Evolutionary conservation across 208 protist species (phyloP).

Genomic region (Trypanosoma mega): DNA sequence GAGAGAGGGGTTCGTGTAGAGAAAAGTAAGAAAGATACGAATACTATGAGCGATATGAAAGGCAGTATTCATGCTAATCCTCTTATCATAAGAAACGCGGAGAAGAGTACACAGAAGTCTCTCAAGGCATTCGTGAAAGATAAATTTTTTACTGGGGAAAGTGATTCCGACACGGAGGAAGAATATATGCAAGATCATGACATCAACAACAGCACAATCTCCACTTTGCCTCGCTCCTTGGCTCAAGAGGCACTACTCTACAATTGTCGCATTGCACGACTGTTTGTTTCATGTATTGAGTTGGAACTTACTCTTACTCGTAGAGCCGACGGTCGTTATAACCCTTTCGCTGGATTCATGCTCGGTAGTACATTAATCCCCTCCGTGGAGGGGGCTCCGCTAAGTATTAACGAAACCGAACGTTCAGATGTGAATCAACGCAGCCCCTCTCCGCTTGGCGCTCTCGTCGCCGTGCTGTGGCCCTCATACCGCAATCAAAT

Average conservation of each 20-base stretch:
- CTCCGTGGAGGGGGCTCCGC: conserved; percentile 43
- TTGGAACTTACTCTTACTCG: conserved; percentile 52
- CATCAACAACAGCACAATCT: no score
- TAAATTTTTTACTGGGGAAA: no score
- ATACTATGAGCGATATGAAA: no score
- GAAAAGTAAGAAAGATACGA: neutral
- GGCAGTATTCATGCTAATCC: no score
- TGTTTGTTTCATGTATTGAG: conserved; percentile 40
- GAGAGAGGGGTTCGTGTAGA: no score
- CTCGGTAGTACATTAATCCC: conserved; percentile 38
- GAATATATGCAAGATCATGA: no score
- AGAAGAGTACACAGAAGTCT: no score
- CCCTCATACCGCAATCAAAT: conserved; percentile 59
- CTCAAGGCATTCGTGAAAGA: no score
- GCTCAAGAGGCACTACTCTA: conserved; percentile 17
- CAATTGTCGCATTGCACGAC: conserved; percentile 39
- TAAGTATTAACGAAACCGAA: conserved; percentile 31
- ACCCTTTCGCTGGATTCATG: conserved; percentile 44
- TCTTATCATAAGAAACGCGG: no score
- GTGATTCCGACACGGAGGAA: no score
- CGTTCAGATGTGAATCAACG: conserved; percentile 40
- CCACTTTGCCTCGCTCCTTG: neutral
- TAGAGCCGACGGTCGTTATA: conserved; percentile 36
- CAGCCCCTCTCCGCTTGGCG: conserved; percentile 20
- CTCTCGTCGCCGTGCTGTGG: conserved; percentile 40